Base-by-base conservation (phyloP, 2,329 filamentous ascomycete genomes). In the Sarocladium oryzae region DNA sequence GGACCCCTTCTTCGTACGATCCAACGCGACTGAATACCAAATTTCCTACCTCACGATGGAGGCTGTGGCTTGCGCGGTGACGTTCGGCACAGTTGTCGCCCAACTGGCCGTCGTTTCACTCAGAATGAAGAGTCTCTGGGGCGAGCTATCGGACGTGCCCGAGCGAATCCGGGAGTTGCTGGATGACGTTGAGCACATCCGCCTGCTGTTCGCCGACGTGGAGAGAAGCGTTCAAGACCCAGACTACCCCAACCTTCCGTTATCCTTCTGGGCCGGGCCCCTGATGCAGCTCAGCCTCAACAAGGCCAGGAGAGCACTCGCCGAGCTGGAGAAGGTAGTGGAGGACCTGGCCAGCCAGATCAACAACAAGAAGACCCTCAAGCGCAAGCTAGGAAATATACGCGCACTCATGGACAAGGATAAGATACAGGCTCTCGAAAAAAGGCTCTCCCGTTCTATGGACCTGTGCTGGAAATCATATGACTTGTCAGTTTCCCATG, bases 241-340 rank as follows among this genome's bases (percentile, higher is more conserved):
- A 11, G 18, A 26, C 11, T 36, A 33, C 21, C 26, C 26, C 28
- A 36, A 36, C 23, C 28, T 49, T 26, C 45, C 26, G 10, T 13
- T 35, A 26, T 49, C 45, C n/a, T 49, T 49, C 18, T 49, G 45
- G 45, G 35, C 28, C 16, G 45, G 45, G 20, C 45, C 26, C 18
- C 45, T 49, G 4, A 49, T 49, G 45, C 45, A 49, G 18, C 45
- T 30, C 6, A 49, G 45, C 35, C 45, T 49, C 18, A 23, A 49
- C 23, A 7, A 30, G 16, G 45, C 45, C 11, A 35, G 24, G 15
- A 26, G 24, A 18, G 45, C 45, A 6, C 26, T 49, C 4, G 11
- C 9, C 13, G 45, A 26, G 13, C 28, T 49, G 18, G 18, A 20
- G 18, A 8, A 6, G 4, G 30, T 23, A 4, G 21, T 30, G 4